Base-by-base conservation (phyloP, 352 stramenopile genomes). In the Saprolegnia diclina region DNA sequence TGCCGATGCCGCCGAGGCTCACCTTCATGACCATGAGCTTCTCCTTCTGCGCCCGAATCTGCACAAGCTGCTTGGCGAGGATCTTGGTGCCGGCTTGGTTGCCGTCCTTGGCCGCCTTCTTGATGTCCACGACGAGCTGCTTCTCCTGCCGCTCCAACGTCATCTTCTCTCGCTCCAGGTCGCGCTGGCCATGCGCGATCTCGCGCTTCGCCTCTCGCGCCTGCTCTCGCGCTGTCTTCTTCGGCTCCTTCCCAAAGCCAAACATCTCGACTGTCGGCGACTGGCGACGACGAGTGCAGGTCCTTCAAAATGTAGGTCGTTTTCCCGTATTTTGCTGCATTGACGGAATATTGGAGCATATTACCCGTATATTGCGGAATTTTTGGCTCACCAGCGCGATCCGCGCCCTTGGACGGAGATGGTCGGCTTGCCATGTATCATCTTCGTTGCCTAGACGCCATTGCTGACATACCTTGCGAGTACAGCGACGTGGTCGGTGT, bases 31-130 rank as follows among this genome's bases (percentile, higher is more conserved):
- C 71, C 24, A 75, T 71, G 16, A 88, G 46, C 69, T 83, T 85
- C 24, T 79, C 75, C 42, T 76, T 76, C 71, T 87, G 78, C 64
- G 80, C 70, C 6, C 80, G 74, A 13, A 88, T 46, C 59, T 85
- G 74, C 24, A 88, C 79, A 1, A 90, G 62, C 69, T 90, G 77
- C 67, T 81, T 87, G 4, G 80, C 79, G 42, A 89, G 56, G 18
- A 78, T 73, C 29, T 78, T 76, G 0, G 88, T 71, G 21, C 73
- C 77, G 19, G 65, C 56, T 65, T 87, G 26, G 32, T 57, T 71
- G 55, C 55, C 53, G 11, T 67, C 38, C 53, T 83, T 86, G 13
- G 82, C 82, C 13, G 79, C 79, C 61, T 78, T 69, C 72, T 89
- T 88, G 29, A 90, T 77, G 74, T 90, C 73, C 24, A 76, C 59